These are phyloP conservation scores for Citropsis articulata DNA, from an alignment of 345 rosid genomes.

Conservation along the genomic window DNA sequence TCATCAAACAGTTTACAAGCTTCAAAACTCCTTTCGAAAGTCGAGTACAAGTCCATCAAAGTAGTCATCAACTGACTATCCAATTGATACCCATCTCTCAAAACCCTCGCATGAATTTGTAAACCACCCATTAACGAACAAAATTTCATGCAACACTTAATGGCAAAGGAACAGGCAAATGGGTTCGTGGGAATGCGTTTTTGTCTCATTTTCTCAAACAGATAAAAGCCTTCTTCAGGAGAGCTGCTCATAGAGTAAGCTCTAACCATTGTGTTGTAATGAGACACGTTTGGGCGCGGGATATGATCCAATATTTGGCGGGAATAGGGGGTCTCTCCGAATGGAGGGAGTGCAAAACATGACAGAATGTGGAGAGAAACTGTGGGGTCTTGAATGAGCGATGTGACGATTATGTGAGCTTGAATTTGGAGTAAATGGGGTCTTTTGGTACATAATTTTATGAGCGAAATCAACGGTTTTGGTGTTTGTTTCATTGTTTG, in stretches of 20 bases:
- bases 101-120: conserved; percentile 67
- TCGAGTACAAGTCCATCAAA: conserved; percentile 60
- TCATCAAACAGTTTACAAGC: conserved; percentile 77
- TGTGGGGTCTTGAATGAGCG: conserved; percentile 38
- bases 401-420: conserved; percentile 52
- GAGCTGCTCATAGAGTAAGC: conserved; percentile 49
- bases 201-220: conserved; percentile 45
- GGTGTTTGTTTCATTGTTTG: background rate
- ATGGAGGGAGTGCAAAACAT: conserved; percentile 40
- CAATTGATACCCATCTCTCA: conserved; percentile 56
- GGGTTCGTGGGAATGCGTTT: conserved; percentile 40
- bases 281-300: conserved; percentile 43
- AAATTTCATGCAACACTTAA: conserved; percentile 51
- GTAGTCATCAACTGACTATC: conserved; percentile 65
- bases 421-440: conserved; percentile 67
- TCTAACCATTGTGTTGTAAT: conserved; percentile 64
- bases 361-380: conserved; percentile 58
- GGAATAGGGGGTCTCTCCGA: conserved; percentile 38
- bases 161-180: conserved; percentile 50
- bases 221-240: conserved; percentile 49
- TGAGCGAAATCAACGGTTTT: conserved; percentile 40
- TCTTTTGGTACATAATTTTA: conserved; percentile 44
- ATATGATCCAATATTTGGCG: conserved; percentile 51
- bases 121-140: conserved; percentile 41
- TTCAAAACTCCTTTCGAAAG: conserved; percentile 22